Conservation (phyloP, 116 monocot species). For the Phalaenopsis hybrid region DNA sequence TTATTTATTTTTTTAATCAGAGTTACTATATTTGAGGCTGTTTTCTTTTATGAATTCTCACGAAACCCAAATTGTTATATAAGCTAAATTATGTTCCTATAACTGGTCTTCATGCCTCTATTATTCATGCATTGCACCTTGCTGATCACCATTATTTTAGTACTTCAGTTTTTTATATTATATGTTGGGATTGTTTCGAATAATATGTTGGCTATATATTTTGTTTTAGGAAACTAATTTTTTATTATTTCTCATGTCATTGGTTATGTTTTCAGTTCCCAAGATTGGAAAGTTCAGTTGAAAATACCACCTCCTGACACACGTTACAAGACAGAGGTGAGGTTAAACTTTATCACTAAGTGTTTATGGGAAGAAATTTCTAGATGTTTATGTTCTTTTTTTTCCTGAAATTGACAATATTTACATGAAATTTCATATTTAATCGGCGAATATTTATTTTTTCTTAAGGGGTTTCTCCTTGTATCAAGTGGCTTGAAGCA, state of each 20-base stretch:
- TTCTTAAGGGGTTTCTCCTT: neutral
- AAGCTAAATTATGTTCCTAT: neutral
- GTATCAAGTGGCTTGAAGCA: neutral
- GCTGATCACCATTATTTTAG: too few species aligned
- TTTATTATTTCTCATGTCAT: neutral
- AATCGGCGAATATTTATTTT: neutral
- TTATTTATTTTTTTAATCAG: neutral
- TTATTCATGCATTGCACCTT: neutral
- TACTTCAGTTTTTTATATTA: too few species aligned
- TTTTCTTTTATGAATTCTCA: neutral
- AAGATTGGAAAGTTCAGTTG: constrained; percentile 62
- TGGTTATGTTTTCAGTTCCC: constrained; percentile 32
- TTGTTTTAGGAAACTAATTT: too few species aligned
- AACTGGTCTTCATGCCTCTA: neutral
- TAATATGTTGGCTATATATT: too few species aligned
- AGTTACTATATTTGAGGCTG: neutral
- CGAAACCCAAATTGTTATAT: neutral
- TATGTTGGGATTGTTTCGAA: too few species aligned
- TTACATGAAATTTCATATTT: neutral
- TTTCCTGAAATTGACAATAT: neutral
- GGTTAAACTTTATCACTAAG: neutral
- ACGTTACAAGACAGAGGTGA: constrained; percentile 62
- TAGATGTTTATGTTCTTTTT: neutral
- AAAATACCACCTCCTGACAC: constrained; percentile 56
- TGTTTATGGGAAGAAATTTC: neutral